Percentiles rank a stretch among this genome's conserved stretches.
These are phyloP conservation scores for Crucihimalaya himalaica DNA, from an alignment of 345 rosid species.

Conservation along the genomic window DNA sequence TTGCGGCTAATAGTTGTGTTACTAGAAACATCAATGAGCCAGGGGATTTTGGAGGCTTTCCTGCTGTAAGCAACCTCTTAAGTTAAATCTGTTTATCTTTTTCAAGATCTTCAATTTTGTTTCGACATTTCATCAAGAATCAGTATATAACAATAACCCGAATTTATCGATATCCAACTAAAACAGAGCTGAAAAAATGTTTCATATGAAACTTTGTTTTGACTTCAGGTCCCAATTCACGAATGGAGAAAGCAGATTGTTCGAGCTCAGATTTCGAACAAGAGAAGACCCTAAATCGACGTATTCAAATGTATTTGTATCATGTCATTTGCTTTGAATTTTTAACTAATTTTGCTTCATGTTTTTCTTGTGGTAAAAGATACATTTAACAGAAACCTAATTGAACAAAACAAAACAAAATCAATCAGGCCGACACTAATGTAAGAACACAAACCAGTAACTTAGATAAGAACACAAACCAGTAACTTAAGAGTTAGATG, in stretches of 20 bases:
- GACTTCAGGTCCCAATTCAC: constrained; percentile 59
- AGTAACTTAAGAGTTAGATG: too few relatives aligned
- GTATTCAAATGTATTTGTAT: not conserved
- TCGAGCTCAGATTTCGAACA: constrained; percentile 22
- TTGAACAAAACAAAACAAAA: too few relatives aligned
- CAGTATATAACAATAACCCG: not conserved
- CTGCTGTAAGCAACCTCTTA: constrained; percentile 58
- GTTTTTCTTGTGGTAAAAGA: too few relatives aligned
- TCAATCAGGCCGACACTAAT: too few relatives aligned
- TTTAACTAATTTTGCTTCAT: not conserved
- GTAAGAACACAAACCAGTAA: too few relatives aligned
- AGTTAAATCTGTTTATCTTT: not conserved
- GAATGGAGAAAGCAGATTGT: constrained; percentile 74
- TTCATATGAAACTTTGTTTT: not conserved
- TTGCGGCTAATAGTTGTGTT: constrained; percentile 75
- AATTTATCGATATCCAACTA: not conserved
- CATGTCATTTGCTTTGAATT: not conserved
- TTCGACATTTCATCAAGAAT: not conserved
- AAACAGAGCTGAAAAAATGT: not conserved
- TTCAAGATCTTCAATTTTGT: not conserved
- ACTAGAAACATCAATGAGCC: constrained; percentile 66
- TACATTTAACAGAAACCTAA: too few relatives aligned
- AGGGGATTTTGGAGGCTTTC: constrained; percentile 88
- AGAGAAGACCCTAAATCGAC: not conserved
- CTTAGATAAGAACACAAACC: too few relatives aligned